Evolutionary conservation across 768 basidiomycete species (phyloP), one percentile per base, ranked within the genome.

Genomic region (Leccinum barrowsii): DNA sequence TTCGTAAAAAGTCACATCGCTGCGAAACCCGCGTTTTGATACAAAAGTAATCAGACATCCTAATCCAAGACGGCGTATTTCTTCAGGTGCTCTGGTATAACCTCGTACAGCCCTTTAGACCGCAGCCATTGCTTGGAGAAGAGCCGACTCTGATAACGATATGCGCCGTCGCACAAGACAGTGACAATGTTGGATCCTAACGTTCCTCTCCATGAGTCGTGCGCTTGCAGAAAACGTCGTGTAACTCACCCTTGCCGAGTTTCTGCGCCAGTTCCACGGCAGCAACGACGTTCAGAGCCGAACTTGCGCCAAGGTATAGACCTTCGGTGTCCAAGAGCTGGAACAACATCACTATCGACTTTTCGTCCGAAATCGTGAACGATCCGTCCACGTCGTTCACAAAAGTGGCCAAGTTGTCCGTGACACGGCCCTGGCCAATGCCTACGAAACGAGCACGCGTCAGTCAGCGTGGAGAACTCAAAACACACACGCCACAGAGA

Each of bases 351-450:
- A 81, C 82, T 65, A 99, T 92, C 17, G 92, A 87, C 70, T 96
- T 89, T 67, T 85, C 83, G 64, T 99, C 97, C 3, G 93, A 78
- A 37, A 98, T 87, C 59, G 85, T 86, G 66, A 98, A 80, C 4
- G 94, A 91, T 17, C 96, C 94, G 26, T 85, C 81, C 17, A 99
- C 51, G 49, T 91, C 77, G 3, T 85, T 77, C 47, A 98, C 77
- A 70, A 96, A 89, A 2, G 87, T 92, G 22, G 76, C 86, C 63
- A 99, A 76, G 73, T 99, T 99, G 69, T 90, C 78, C 10, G 97
- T 99, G 50, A 99, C 81, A 60, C 97, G 88, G 13, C 97, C 97
- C 73, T 98, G 97, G 54, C 97, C 97, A 67, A 99, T 98, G 37
- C 94, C 94, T 97, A 58, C 19, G 17, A 30, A 44, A 52, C n/a